Percentiles rank a stretch among this genome's conserved stretches.
These are phyloP conservation scores for Blastobotrys ciferrii DNA, from an alignment of 1,139 yeast genomes.

Conservation along the genomic window DNA sequence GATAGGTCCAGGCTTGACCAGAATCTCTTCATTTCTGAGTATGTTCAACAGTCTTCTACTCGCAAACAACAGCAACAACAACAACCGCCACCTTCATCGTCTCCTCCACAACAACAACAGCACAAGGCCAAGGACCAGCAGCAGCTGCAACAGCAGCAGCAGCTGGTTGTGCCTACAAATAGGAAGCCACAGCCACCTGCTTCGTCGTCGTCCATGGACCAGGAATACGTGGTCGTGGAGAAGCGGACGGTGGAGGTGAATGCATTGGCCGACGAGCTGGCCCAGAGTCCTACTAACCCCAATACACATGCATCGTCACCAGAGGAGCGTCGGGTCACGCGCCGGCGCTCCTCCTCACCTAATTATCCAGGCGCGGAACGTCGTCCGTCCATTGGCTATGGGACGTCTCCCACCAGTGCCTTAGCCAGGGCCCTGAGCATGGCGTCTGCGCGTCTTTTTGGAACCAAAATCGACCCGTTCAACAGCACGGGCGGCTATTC, in stretches of 20 bases:
- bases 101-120: neutral
- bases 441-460: slow-evolving; percentile 86
- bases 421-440: slow-evolving; percentile 81
- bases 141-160: no score
- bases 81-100: no score
- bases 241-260: slow-evolving; percentile 93
- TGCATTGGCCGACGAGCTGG: slow-evolving; percentile 89
- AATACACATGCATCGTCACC: slow-evolving; percentile 4
- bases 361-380: no score
- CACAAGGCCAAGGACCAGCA: neutral
- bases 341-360: slow-evolving; percentile 12
- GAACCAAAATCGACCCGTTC: slow-evolving; percentile 40
- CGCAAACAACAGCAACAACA: slow-evolving; percentile 3
- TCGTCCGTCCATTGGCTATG: slow-evolving; percentile 40
- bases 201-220: slow-evolving; percentile 17
- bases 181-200: neutral
- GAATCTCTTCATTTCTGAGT: slow-evolving; percentile 80
- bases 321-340: slow-evolving; percentile 1
- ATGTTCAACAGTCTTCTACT: slow-evolving; percentile 38
- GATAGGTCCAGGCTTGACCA: slow-evolving; percentile 73
- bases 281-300: slow-evolving; percentile 31
- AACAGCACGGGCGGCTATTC: slow-evolving; percentile 20
- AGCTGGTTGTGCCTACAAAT: neutral
- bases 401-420: slow-evolving; percentile 82
- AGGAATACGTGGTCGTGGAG: slow-evolving; percentile 90